Evolutionary conservation across 257 asterid species (phyloP), one percentile per base, ranked within the genome.

Genomic region (Nicotiana knightiana): DNA sequence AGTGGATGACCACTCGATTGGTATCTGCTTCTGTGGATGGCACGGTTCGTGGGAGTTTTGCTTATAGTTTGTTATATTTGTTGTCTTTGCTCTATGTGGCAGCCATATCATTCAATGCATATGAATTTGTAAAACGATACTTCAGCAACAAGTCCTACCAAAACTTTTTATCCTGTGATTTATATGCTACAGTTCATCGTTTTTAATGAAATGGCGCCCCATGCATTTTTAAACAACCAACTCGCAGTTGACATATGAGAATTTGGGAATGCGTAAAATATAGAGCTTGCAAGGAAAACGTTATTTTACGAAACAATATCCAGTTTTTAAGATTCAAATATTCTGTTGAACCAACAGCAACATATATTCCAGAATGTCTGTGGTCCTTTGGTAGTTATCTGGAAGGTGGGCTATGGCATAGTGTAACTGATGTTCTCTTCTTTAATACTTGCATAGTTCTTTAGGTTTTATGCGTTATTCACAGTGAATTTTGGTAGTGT

Each of bases 1-100:
- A 94, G 86, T 96, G 99, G 99, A 94, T 96, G 99, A 94, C 95
- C 64, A 92, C 98, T 9, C 98, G 98, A 67, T 87, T 96, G 91
- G 99, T 91, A 48, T 94, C 99, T 39, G 96, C 98, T 58, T 96
- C 99, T 15, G 90, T 90, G 79, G 99, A 94, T 89, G 99, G 99
- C 89, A 93, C 94, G 94, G 99, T 96, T 80, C 13, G 97, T 90
- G 76, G 21, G 24, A 57, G 48, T 53, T 73, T 70, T 76, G 30
- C 83, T 76, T n/a, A 9, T 82, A 64, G 46, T 32, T 54, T 66
- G 35, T 64, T 67, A 71, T 24, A 15, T 71, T 46, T 46, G 59
- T n/a, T 46, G 61, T 71, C 78, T 13, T 43, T 21, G 21, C 59
- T 71, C 78, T 71, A 71, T 71, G 26, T 46, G 24, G 18, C 21